Evolutionary conservation across 257 asterid genomes (phyloP).

Genomic region (Nyctanthes arbortristis): DNA sequence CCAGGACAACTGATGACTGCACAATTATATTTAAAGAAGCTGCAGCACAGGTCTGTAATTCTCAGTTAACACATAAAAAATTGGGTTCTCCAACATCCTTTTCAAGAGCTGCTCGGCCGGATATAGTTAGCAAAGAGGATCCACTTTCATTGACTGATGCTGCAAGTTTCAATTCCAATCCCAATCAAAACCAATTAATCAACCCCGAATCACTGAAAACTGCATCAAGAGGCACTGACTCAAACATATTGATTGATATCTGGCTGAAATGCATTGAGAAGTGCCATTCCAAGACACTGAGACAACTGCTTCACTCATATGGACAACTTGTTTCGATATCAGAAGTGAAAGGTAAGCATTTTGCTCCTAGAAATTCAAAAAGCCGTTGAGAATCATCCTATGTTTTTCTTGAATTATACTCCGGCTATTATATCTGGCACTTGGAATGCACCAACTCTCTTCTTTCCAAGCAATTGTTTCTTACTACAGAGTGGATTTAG

Average conservation of each 20-base stretch:
- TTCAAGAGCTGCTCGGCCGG: conserved; percentile 23
- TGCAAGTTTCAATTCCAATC: conserved; percentile 27
- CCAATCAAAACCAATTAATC: conserved; percentile 30
- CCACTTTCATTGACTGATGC: conserved; percentile 8
- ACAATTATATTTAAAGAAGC: conserved; percentile 51
- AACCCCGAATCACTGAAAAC: conserved; percentile 27
- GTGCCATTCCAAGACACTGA: conserved; percentile 90
- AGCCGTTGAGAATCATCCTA: neutral
- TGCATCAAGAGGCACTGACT: conserved; percentile 50
- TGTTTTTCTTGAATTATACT: too few species aligned
- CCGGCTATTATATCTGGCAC: conserved; percentile 15
- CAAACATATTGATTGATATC: conserved; percentile 58
- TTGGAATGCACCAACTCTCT: conserved; percentile 17
- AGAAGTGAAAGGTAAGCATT: conserved; percentile 66
- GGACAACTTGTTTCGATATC: conserved; percentile 83
- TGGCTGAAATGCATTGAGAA: conserved; percentile 83
- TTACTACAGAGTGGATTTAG: neutral
- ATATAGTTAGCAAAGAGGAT: conserved; percentile 29
- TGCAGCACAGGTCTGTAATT: conserved; percentile 38
- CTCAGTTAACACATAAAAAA: conserved; percentile 15
- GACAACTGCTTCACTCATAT: conserved; percentile 71
- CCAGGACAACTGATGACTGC: conserved; percentile 69
- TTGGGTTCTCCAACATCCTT: conserved; percentile 38
- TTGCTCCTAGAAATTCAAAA: neutral
- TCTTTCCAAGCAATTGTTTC: neutral